Base-by-base conservation (phyloP, 108 stramenopile species). In the Skeletonema marinoi region DNA sequence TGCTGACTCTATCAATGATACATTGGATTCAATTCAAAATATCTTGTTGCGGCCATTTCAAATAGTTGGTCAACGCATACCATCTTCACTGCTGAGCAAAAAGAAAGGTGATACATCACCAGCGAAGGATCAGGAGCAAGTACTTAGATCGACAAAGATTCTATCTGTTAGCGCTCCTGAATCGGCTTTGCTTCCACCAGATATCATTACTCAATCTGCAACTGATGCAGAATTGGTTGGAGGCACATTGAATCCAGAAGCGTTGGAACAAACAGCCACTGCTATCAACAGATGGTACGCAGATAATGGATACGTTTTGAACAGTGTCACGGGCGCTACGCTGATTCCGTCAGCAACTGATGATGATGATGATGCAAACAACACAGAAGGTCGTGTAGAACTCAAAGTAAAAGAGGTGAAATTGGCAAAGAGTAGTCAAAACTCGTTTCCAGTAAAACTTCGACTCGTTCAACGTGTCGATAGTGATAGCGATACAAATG, bases 271-370 rank as follows among this genome's bases (percentile, higher is more conserved):
- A 44, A 76, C 89, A 74, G 89, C 92, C 12, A 63, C 71, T 2
- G 54, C 19, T 13, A 68, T 95, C 41, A 88, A 95, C 51, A 81
- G 71, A 32, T 92, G 88, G 88, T 95, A 95, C 65, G 25, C 46
- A n/a, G 82, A 86, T 5, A 69, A 87, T 19, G 94, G 94, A 2
- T 95, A 92, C 80, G 85, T 93, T 42, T 66, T 92, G 76, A 87
- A 92, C 69, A 73, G 80, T 65, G 89, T 95, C 21, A 93, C 89
- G 31, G 88, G 88, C 17, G 85, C 94, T 30, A 88, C 81, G 6
- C 80, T 95, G 25, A 74, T 88, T 61, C 70, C 91, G 2, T 85
- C 81, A 16, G 79, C 86, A 9, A 77, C 78, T 13, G 38, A 86
- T 75, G 36, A 81, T 78, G 13, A 80, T 71, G 51, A 76, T 46